Percentiles rank a stretch among this genome's conserved stretches.
These are phyloP conservation scores for Cladosporium sp. DNA, from an alignment of 2,329 filamentous ascomycete species.

Conservation along the genomic window DNA sequence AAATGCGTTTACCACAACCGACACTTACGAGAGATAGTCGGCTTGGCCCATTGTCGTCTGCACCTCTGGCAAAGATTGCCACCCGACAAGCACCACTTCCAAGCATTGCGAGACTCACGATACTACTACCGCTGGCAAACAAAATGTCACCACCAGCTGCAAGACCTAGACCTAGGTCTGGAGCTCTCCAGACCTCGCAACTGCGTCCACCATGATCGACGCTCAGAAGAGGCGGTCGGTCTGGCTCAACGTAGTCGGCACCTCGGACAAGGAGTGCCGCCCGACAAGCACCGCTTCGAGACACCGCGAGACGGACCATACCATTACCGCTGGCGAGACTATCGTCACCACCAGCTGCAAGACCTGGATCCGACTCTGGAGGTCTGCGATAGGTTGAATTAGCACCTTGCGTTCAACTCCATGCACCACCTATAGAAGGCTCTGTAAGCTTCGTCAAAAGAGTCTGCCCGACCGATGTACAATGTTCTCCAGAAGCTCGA, in stretches of 20 bases:
- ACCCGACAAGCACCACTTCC: not conserved
- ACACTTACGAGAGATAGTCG: too few relatives aligned
- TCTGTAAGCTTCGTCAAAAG: too few relatives aligned
- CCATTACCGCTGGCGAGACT: not conserved
- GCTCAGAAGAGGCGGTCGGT: too few relatives aligned
- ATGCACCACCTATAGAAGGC: too few relatives aligned
- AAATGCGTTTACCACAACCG: too few relatives aligned
- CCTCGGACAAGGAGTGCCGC: not conserved
- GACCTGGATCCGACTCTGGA: not conserved
- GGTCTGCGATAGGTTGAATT: too few relatives aligned
- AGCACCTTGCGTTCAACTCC: too few relatives aligned
- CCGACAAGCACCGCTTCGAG: not conserved
- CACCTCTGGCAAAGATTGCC: not conserved
- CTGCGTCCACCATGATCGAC: too few relatives aligned
- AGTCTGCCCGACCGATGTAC: too few relatives aligned
- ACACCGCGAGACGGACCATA: not conserved
- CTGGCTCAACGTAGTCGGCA: not conserved
- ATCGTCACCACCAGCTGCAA: not conserved
- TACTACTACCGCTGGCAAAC: not conserved
- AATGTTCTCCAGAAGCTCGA: too few relatives aligned
- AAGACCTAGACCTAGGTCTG: slow-evolving; percentile 3
- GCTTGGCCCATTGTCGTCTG: not conserved
- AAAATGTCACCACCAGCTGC: not conserved
- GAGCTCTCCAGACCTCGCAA: too few relatives aligned
- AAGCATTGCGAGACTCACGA: not conserved